Base-by-base conservation (phyloP, 129 eudicot species). In the Dittrichia graveolens region DNA sequence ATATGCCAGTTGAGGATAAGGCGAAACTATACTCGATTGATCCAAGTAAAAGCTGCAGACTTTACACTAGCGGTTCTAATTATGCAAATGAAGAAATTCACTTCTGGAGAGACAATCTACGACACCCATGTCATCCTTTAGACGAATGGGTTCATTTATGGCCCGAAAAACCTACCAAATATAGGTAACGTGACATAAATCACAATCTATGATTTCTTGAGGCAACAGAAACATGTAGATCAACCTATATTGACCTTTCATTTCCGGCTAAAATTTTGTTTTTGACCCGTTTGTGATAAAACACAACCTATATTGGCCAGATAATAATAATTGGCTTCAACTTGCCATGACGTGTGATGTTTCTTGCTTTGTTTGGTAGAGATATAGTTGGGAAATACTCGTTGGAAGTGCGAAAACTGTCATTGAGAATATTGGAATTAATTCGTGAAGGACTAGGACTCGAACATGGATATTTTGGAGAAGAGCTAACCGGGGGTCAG, bases 381-480 rank as follows among this genome's bases (percentile, higher is more conserved):
- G 71, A 74, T 5, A 34, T 80, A 35, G 83, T 82, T 24, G 84
- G 88, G 31, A 15, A 79, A 62, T 86, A 86, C 64, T 61, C 87
- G 0, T 59, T 59, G 31, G 86, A 84, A 65, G 79, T 82, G 40
- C 66, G 89, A 65, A 75, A 84, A 73, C 73, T 86, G 14, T 55
- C 82, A 8, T 42, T 83, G 56, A 67, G 76, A 49, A 81, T 88
- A 1, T 55, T 91, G 78, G 92, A 88, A 35, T 54, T 85, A 47
- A 78, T 91, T 34, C 2, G 82, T 13, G 83, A 91, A 72, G 97
- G 90, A 19, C 44, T 88, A 10, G 97, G 90, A 40, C 85, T 88
- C 2, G 75, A 80, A 74, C 14, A 12, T 0, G 90, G 86, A 10
- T 84, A 80, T 61, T 88, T 91, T 54, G 79, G 67, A 4, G 83